A percentile compares a stretch with the other conserved stretches of the same genome.
Conservation (phyloP, 768 basidiomycete species). For the Clavaria fumosa region DNA sequence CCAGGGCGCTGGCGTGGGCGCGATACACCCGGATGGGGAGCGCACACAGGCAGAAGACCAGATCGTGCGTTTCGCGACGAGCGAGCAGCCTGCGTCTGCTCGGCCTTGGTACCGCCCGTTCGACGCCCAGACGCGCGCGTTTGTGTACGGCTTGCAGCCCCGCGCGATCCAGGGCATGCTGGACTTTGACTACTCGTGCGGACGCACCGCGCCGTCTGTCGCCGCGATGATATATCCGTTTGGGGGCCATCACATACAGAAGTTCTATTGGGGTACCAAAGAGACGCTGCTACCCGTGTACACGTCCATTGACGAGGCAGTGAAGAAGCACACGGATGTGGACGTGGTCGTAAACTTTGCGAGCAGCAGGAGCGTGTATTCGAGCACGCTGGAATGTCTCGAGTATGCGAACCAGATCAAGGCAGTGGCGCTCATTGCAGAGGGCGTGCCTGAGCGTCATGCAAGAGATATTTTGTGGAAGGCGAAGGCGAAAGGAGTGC, state of each 20-base stretch:
- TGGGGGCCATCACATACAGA: constrained; percentile 99
- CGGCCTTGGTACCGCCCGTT: constrained; percentile 86
- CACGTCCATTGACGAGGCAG: constrained; percentile 80
- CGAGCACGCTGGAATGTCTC: constrained; percentile 85
- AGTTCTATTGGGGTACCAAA: constrained; percentile 99
- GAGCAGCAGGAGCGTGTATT: constrained; percentile 84
- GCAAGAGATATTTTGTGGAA: constrained; percentile 90
- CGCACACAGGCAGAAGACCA: constrained; percentile 78
- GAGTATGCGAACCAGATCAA: constrained; percentile 38
- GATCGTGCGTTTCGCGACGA: constrained; percentile 75
- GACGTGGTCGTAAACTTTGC: constrained; percentile 99
- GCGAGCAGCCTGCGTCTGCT: constrained; percentile 19
- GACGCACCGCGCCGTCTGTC: constrained; percentile 77
- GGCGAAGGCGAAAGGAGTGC: constrained; percentile 70
- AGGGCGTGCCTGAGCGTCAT: constrained; percentile 97
- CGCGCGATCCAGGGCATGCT: constrained; percentile 95
- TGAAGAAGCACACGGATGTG: constrained; percentile 88
- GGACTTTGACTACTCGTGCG: constrained; percentile 98
- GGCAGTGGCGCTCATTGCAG: constrained; percentile 84
- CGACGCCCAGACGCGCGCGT: constrained; percentile 84
- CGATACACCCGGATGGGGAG: constrained; percentile 62
- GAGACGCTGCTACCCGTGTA: constrained; percentile 98
- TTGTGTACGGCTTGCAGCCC: constrained; percentile 97
- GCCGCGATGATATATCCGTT: constrained; percentile 99
- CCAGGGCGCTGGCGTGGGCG: constrained; percentile 37